phyloP scores from a whole-genome alignment of 345 rosid genomes.

The Salix udensis region DNA sequence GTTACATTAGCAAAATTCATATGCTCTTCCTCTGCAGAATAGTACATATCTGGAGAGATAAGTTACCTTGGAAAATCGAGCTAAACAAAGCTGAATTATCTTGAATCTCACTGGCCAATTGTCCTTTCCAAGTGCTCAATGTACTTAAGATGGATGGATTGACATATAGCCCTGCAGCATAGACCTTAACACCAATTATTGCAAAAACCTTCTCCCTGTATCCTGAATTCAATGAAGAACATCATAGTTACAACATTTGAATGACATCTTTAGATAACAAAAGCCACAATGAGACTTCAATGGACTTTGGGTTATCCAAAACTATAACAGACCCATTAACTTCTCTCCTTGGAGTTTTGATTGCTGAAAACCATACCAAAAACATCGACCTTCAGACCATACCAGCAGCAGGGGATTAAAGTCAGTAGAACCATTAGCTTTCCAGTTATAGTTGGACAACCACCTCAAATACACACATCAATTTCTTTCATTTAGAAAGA shows the following conservation, averaged over 20 bases:
- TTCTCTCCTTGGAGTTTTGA: background rate
- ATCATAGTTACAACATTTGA: background rate
- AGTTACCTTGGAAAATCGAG: constrained; percentile 55
- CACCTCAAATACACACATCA: background rate
- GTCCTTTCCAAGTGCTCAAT: constrained; percentile 56
- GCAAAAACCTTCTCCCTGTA: constrained; percentile 86
- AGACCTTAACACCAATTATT: constrained; percentile 76
- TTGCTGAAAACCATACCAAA: background rate
- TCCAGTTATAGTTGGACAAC: background rate
- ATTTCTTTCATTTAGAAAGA: background rate
- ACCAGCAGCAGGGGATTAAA: background rate
- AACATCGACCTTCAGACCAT: background rate
- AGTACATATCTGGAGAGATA: background rate
- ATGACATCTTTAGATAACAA: background rate
- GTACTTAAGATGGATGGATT: constrained; percentile 42
- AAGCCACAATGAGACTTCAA: background rate
- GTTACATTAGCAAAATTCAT: constrained; percentile 4
- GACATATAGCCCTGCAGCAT: constrained; percentile 72
- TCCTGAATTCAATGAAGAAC: constrained; percentile 42
- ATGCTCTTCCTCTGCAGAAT: background rate
- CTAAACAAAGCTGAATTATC: constrained; percentile 46
- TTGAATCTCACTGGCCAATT: constrained; percentile 45
- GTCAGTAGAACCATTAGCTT: background rate
- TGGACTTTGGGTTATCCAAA: background rate
- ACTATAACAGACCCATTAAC: background rate